Conservation (phyloP, 768 basidiomycete species). For the Tremella fuciformis region DNA sequence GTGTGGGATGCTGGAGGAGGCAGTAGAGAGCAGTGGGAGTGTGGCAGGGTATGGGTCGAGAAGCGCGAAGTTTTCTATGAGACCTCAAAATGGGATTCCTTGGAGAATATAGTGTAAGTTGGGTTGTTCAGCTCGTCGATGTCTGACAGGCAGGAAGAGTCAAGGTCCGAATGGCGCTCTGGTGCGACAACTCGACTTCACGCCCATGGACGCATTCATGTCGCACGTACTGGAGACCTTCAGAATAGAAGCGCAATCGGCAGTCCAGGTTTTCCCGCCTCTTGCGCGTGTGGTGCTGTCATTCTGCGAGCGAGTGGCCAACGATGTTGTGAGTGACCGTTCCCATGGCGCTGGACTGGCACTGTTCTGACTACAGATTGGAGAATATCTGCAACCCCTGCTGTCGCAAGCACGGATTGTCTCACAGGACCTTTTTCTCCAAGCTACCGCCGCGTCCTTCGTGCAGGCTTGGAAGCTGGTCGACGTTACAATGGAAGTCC, state of each 20-base stretch:
- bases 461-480: constrained; percentile 83
- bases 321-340: constrained; percentile 62
- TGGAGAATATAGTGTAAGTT: constrained; percentile 63
- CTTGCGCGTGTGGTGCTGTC: constrained; percentile 70
- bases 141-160: constrained; percentile 37
- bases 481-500: constrained; percentile 65
- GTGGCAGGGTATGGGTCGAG: constrained; percentile 93
- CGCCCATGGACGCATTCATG: constrained; percentile 92
- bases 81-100: constrained; percentile 70
- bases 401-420: constrained; percentile 74
- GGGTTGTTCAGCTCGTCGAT: constrained; percentile 47
- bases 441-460: constrained; percentile 85
- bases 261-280: constrained; percentile 81
- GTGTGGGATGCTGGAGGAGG: constrained; percentile 61
- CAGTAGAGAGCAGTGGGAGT: constrained; percentile 67
- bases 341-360: neutral
- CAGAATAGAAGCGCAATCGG: constrained; percentile 70
- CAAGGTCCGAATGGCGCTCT: constrained; percentile 35
- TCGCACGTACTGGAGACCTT: constrained; percentile 64
- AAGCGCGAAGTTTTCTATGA: constrained; percentile 93
- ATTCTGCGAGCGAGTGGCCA: constrained; percentile 79
- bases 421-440: constrained; percentile 65
- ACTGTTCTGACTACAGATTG: constrained; percentile 58
- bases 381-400: constrained; percentile 78
- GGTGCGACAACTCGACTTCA: constrained; percentile 69